Conservation (phyloP, 2,329 filamentous ascomycete genomes). For the Hypoxylon sp. region DNA sequence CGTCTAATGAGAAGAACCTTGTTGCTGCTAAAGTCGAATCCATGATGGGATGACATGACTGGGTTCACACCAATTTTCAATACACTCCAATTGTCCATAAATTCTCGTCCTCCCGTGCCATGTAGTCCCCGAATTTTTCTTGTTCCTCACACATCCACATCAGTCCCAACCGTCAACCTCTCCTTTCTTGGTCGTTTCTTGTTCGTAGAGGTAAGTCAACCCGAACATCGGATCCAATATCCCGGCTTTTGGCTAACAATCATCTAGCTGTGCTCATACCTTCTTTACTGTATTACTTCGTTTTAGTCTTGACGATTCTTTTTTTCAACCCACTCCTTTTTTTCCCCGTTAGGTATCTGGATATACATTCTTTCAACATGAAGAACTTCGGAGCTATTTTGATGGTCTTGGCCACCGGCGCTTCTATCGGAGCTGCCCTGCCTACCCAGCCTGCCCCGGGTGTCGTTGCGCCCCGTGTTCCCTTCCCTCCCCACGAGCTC, state of each 20-base stretch:
- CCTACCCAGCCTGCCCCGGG: conserved; percentile 27
- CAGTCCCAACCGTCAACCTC: conserved; percentile 31
- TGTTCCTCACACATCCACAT: conserved; percentile 34
- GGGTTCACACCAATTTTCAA: conserved; percentile 15
- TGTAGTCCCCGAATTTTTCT: conserved; percentile 13
- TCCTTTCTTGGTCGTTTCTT: conserved; percentile 37
- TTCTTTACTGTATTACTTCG: conserved; percentile 39
- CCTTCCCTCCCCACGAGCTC: conserved; percentile 13
- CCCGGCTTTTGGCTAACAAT: conserved; percentile 30
- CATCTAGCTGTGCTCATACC: conserved; percentile 42
- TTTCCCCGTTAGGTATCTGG: conserved; percentile 31
- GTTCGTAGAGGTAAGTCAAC: conserved; percentile 40
- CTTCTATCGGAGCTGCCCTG: conserved; percentile 46
- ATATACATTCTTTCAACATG: conserved; percentile 47
- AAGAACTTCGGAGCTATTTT: conserved; percentile 52
- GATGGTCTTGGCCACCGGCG: conserved; percentile 49
- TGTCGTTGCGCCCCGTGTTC: conserved; percentile 23
- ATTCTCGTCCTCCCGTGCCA: conserved; percentile 30
- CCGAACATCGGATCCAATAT: conserved; percentile 5
- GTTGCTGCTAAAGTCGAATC: conserved; percentile 16
- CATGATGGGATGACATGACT: conserved; percentile 20
- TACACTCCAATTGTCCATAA: conserved; percentile 29
- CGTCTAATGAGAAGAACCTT: conserved; percentile 23
- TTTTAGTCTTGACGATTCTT: conserved; percentile 33
- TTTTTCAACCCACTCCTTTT: conserved; percentile 30